phyloP scores from a whole-genome alignment of 2,329 filamentous ascomycete species.

The Aspergillus versicolor region DNA sequence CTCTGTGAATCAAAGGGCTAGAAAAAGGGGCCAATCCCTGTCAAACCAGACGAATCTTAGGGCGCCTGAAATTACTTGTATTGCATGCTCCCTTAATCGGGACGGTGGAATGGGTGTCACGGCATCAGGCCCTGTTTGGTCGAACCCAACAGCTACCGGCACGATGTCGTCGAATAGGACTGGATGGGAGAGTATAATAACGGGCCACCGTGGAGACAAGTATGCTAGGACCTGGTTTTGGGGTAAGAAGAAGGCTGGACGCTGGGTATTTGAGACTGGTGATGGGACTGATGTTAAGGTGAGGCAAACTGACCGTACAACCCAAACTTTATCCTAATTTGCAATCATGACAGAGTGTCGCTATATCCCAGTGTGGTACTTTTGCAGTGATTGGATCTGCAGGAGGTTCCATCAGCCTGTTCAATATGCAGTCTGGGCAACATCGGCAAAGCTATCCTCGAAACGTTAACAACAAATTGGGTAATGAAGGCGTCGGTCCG shows the following conservation, averaged over 20 bases:
- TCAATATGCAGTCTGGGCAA: constrained; percentile 89
- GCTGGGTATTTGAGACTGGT: constrained; percentile 87
- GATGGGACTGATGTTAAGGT: constrained; percentile 74
- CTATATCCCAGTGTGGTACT: constrained; percentile 87
- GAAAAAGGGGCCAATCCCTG: constrained; percentile 56
- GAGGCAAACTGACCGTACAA: constrained; percentile 12
- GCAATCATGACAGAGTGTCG: constrained; percentile 63
- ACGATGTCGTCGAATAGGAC: constrained; percentile 73
- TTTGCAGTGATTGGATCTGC: constrained; percentile 89
- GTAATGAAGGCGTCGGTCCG: constrained; percentile 34
- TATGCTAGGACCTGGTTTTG: constrained; percentile 96
- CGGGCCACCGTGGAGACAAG: constrained; percentile 81
- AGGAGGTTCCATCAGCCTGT: constrained; percentile 85
- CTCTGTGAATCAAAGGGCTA: constrained; percentile 80
- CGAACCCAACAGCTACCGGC: constrained; percentile 68
- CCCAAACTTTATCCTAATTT: background rate
- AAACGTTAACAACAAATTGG: constrained; percentile 45
- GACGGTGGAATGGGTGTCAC: constrained; percentile 90
- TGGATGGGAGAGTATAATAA: constrained; percentile 96
- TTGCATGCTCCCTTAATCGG: constrained; percentile 87
- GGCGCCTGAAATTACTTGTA: constrained; percentile 85
- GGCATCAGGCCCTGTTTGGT: constrained; percentile 79
- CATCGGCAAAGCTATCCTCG: constrained; percentile 83
- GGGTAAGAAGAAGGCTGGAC: constrained; percentile 87
- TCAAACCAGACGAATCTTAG: constrained; percentile 59